Base-by-base conservation (phyloP, 1,284 basidiomycete genomes). In the Naganishia albida region DNA sequence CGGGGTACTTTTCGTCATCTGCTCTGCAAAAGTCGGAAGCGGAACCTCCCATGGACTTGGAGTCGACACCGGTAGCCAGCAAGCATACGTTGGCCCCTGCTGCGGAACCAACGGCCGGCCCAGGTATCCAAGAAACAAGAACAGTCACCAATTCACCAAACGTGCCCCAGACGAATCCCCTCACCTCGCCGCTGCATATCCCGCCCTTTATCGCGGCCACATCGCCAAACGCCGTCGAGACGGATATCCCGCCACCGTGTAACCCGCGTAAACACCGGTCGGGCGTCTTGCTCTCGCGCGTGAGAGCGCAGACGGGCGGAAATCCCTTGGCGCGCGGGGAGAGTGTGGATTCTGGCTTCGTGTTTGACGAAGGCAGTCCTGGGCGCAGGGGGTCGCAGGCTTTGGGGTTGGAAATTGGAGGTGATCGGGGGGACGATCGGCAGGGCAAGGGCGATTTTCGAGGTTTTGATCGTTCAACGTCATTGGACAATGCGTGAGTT, bases 161-260 rank as follows among this genome's bases (percentile, higher is more conserved):
- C 8, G 57, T 23, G 7, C 25, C 25, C 2, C 20, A 34, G 7
- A n/a, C 57, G 6, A 23, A 23, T 23, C 4, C 1, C 2, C 28
- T 23, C 3, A 50, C 25, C 10, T 40, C 57, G 34, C 38, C 48
- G 2, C 20, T 40, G 25, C 12, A 39, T 18, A 60, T 60, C 13
- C 57, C 57, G 4, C 39, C 57, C 6, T 60, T 60, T 28, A 23
- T 26, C 7, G 3, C 57, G 7, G 49, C 57, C 3, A 40, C 23
- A 56, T 26, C 23, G 20, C 42, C 50, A 38, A 30, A 18, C 13
- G 50, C n/a, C 10, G 60, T 28, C 8, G 44, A 42, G 7, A 39
- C 54, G 38, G 51, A 43, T 23, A 62, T 63, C n/a, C 65, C 65
- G 20, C 65, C 65, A 13, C 65, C 65, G n/a, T 56, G 42, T 56